Evolutionary conservation across 257 asterid species (phyloP), one percentile per base, ranked within the genome.

Genomic region (Solanum dulcamara): DNA sequence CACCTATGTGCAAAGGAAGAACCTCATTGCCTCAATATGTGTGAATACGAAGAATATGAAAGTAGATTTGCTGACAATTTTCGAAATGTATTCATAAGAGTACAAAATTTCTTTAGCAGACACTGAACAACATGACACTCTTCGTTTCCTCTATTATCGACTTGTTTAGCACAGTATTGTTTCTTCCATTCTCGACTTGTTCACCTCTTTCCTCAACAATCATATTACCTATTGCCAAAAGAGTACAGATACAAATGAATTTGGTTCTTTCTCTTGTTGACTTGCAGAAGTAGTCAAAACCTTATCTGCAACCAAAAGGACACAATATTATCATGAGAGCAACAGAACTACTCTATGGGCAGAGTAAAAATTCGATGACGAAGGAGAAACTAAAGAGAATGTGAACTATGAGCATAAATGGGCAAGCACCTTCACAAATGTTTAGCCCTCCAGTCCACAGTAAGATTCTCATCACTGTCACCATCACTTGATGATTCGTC

Each of bases 391-490:
- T 18, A 20, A 60, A 75, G 68, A 75, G 59, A 10, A 26, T 64
- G 57, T 40, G 83, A 44, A 79, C 80, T 51, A 85, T 87, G 88
- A 30, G 84, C 50, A 85, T 86, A 86, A 26, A 50, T 17, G 10
- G 51, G 59, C 53, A 33, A 71, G 60, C 66, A 85, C 68, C 84
- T 83, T 89, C 85, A 95, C 26, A 95, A 92, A 86, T 91, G 98
- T 90, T 95, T 95, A 9, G 99, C 93, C 89, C 99, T 92, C 99
- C 99, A 96, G 89, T 96, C 98, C 67, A 94, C 93, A 60, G 92
- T 88, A 83, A 89, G 86, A 88, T 89, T 89, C 72, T 86, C 97
- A 81, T 89, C 86, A 33, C 90, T 92, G 70, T 93, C 97, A 40
- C 88, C 94, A 26, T 93, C 97, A 82, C 98, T 92, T 83, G 96